Conservation (phyloP, 1,284 basidiomycete species). For the Ceratobasidium sp. region DNA sequence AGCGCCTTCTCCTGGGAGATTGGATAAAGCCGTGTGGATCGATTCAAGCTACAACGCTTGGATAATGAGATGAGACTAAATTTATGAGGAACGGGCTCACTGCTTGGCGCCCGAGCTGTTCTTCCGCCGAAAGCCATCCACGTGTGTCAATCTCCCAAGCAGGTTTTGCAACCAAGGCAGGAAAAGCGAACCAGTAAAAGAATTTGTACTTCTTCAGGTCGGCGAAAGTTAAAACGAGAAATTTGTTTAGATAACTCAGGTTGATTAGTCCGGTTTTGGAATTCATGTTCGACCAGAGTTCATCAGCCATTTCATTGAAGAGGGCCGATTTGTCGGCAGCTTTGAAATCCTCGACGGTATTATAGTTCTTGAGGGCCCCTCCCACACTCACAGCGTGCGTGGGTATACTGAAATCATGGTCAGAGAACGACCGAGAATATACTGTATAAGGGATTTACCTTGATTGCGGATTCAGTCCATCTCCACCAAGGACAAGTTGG, state of each 20-base stretch:
- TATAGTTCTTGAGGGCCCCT: constrained; percentile 91
- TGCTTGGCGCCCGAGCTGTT: constrained; percentile 57
- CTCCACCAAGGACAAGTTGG: constrained; percentile 70
- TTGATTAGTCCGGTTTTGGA: constrained; percentile 50
- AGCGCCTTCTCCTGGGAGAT: background rate
- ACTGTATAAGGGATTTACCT: constrained; percentile 55
- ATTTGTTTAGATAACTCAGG: constrained; percentile 74
- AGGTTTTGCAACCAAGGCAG: constrained; percentile 88
- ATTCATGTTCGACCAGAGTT: constrained; percentile 52
- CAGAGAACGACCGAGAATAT: background rate
- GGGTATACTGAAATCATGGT: constrained; percentile 57
- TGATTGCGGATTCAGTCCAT: constrained; percentile 66
- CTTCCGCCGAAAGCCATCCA: constrained; percentile 67
- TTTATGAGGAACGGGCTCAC: constrained; percentile 55
- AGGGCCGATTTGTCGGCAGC: constrained; percentile 87
- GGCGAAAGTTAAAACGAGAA: constrained; percentile 92
- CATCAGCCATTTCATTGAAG: constrained; percentile 77
- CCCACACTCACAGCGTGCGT: constrained; percentile 61
- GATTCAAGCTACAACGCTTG: constrained; percentile 10
- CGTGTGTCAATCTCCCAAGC: constrained; percentile 81
- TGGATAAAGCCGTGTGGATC: constrained; percentile 34
- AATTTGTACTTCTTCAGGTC: constrained; percentile 99
- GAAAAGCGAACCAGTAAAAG: constrained; percentile 98
- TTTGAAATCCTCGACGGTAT: constrained; percentile 97
- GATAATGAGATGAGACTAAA: background rate